Base-by-base conservation (phyloP, 768 basidiomycete genomes). In the Mycena pura region DNA sequence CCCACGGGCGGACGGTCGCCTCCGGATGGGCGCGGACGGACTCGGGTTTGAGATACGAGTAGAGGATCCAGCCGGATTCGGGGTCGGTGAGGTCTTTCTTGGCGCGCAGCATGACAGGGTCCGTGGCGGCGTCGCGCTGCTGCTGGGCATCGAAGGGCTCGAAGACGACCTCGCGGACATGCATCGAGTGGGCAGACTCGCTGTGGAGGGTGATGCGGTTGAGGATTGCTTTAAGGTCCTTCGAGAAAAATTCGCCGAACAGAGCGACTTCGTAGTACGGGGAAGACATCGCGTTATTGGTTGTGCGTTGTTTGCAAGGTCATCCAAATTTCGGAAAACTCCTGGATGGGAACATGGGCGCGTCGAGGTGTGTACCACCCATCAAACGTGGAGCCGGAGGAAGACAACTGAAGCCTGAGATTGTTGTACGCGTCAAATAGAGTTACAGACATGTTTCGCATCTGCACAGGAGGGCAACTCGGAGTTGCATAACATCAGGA, bases 1-100 rank as follows among this genome's bases (percentile, higher is more conserved):
- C 88, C 88, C 92, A 93, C 10, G 93, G 91, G 47, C 92, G 83
- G 45, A 95, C 92, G 3, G 93, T 95, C 1, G 92, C 91, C 70
- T 93, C 91, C 10, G 92, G 92, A 66, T 93, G 89, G 15, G 89
- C 87, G 43, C 92, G 85, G 11, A 86, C 86, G n/a, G 89, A 88
- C 72, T 94, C 92, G 49, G 93, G 92, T 71, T 92, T 92, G 56
- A 92, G 77, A 71, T 90, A 91, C 22, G 92, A 91, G 71, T 88
- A 92, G 15, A 95, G 73, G 9, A 87, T 78, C 92, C 91, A 93
- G 64, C 86, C 83, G n/a, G 83, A 73, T 63, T 84, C 82, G 36
- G 80, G 79, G 61, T 83, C 89, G 19, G 82, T 77, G 15, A 92
- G 76, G 64, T 94, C 93, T 69, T 90, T 92, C 72, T 84, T 86